Evolutionary conservation across 441 rosid species (phyloP), one percentile per base, ranked within the genome.

Genomic region (Populus tomentosa): DNA sequence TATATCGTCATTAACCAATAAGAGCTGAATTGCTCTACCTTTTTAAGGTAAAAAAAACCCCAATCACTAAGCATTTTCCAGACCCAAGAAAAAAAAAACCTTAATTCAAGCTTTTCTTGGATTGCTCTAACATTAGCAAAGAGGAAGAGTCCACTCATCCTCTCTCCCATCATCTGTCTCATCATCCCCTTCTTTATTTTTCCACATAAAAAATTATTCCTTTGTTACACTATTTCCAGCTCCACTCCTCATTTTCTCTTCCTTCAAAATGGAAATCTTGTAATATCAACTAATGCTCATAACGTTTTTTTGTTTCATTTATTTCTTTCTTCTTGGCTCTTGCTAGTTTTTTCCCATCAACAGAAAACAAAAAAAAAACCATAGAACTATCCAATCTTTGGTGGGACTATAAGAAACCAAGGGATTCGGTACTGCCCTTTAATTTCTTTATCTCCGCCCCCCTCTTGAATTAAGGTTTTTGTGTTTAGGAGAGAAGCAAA

Each of bases 101-200:
- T 28, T 6, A 53, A 35, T 28, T 9, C 67, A 59, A 24, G 50
- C 14, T 50, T 77, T 78, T 70, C 69, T 75, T 42, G 61, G 70
- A 76, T 77, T 79, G 75, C 68, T 32, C 24, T 71, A 46, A 18
- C 20, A 50, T 35, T 68, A 63, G 23, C 4, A 42, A 66, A 73
- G 61, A 63, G 69, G 61, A 68, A 73, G 69, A 70, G 74, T 69
- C 76, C 30, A 23, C 71, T 76, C 74, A 28, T 38, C 62, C 69
- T 69, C 40, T 73, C 65, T 62, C 24, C 65, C 65, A 62, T 62
- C 84, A 79, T 81, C 84, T 72, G 23, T 81, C 84, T 80, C 71
- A 35, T 82, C 83, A 66, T 70, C 74, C 24, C 64, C 56, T 24
- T 16, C 64, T 24, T 16, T 1, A 9, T 14, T 59, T 62, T 24